Conservation (phyloP, 495 filamentous ascomycete genomes). For the Coniosporium apollinis region DNA sequence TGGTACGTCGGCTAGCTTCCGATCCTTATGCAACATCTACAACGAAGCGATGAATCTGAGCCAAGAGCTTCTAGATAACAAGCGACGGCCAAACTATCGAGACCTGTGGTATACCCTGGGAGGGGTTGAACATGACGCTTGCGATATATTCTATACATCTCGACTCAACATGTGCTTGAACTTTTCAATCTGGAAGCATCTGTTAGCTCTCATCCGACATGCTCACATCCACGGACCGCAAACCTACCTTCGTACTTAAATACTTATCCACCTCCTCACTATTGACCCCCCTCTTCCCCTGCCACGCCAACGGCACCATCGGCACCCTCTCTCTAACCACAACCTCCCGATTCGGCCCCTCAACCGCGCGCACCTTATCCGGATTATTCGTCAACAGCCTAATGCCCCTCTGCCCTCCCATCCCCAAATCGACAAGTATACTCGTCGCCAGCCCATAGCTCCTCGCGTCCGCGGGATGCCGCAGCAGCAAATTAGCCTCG, state of each 20-base stretch:
- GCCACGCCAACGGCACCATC: conserved; percentile 95
- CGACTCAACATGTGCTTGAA: conserved; percentile 27
- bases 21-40: no score
- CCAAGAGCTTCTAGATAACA: no score
- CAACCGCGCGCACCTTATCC: conserved; percentile 87
- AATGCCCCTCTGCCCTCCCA: conserved; percentile 47
- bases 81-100: no score
- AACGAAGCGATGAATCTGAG: no score
- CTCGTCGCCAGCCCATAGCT: conserved; percentile 91
- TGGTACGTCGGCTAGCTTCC: no score
- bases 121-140: no score
- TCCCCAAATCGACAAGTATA: conserved; percentile 73
- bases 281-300: conserved; percentile 61
- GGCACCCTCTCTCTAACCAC: conserved; percentile 77
- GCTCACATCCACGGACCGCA: no score
- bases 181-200: conserved; percentile 29
- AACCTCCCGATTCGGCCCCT: conserved; percentile 76
- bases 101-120: no score
- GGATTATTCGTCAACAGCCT: conserved; percentile 93
- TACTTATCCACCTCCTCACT: conserved; percentile 86
- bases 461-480: conserved; percentile 86
- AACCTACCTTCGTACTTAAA: conserved; percentile 89
- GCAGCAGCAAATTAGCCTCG: conserved; percentile 78
- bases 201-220: no score
- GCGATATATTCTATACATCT: no score